Conservation (phyloP, 768 basidiomycete genomes). For the Cyclocybe cylindracea region DNA sequence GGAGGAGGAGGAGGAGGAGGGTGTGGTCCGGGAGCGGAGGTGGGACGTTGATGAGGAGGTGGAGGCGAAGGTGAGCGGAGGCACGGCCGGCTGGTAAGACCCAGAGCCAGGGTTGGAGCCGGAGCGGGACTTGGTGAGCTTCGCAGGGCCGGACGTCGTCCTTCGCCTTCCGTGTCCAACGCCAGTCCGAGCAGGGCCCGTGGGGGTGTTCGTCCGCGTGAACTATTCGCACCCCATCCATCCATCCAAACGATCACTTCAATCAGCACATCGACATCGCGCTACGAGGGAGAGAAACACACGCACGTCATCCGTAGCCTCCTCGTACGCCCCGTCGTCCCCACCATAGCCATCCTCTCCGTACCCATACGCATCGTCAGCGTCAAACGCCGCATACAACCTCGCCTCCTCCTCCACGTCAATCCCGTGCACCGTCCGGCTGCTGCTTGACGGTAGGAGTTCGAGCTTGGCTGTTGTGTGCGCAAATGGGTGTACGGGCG, state of each 20-base stretch:
- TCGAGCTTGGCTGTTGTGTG: slow-evolving; percentile 50
- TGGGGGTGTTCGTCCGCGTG: slow-evolving; percentile 13
- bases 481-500: slow-evolving; percentile 42
- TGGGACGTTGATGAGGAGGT: not conserved
- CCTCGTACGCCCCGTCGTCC: slow-evolving; percentile 30
- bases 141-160: no score
- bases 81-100: not conserved
- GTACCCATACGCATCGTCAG: no score
- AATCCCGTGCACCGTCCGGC: slow-evolving; percentile 38
- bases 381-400: slow-evolving; percentile 30
- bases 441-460: slow-evolving; percentile 39
- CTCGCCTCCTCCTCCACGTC: slow-evolving; percentile 69
- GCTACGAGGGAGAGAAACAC: not conserved
- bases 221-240: slow-evolving; percentile 10
- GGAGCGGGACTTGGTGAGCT: no score
- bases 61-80: not conserved
- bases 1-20: slow-evolving; percentile 8
- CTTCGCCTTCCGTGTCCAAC: no score
- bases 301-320: slow-evolving; percentile 22
- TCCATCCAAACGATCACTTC: not conserved
- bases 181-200: no score
- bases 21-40: not conserved
- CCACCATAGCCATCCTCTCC: slow-evolving; percentile 42
- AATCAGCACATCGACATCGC: not conserved
- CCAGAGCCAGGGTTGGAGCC: no score